These are phyloP conservation scores for Mallotus japonicus DNA, from an alignment of 441 rosid species.

Conservation along the genomic window DNA sequence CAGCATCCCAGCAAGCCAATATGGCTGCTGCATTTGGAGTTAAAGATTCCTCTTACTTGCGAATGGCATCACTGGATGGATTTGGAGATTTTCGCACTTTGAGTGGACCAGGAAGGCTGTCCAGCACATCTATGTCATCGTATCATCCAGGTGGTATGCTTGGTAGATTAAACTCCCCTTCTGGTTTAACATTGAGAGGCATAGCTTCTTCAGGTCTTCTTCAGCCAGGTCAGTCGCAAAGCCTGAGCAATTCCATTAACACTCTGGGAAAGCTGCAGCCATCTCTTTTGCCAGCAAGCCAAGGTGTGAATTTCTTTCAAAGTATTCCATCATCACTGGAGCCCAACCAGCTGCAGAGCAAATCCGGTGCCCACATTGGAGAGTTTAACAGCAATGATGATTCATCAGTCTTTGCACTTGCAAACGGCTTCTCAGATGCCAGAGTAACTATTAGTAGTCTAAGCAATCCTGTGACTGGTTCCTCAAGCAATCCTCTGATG, in stretches of 20 bases:
- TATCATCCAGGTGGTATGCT: constrained; percentile 52
- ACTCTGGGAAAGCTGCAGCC: constrained; percentile 50
- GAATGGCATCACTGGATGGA: constrained; percentile 56
- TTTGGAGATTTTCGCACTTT: constrained; percentile 54
- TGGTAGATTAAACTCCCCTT: constrained; percentile 60
- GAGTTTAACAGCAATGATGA: constrained; percentile 43
- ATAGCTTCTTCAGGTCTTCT: constrained; percentile 56
- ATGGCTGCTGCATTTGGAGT: constrained; percentile 50
- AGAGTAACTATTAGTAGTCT: constrained; percentile 40
- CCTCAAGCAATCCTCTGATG: constrained; percentile 44
- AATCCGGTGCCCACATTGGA: constrained; percentile 39
- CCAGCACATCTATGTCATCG: constrained; percentile 44
- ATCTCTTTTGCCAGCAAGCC: constrained; percentile 40
- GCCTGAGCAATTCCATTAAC: constrained; percentile 38
- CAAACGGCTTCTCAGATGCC: constrained; percentile 40
- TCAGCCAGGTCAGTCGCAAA: constrained; percentile 48
- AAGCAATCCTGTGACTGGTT: constrained; percentile 37
- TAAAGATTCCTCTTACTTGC: constrained; percentile 59
- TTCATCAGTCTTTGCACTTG: constrained; percentile 28
- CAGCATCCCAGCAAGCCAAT: constrained; percentile 45
- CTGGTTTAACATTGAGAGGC: constrained; percentile 55
- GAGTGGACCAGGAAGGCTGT: constrained; percentile 52
- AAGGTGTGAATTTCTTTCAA: constrained; percentile 42
- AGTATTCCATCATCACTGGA: constrained; percentile 52
- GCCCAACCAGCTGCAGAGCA: constrained; percentile 51